Conservation (phyloP, 345 rosid genomes). For the Psidium friedrichsthalianum region DNA sequence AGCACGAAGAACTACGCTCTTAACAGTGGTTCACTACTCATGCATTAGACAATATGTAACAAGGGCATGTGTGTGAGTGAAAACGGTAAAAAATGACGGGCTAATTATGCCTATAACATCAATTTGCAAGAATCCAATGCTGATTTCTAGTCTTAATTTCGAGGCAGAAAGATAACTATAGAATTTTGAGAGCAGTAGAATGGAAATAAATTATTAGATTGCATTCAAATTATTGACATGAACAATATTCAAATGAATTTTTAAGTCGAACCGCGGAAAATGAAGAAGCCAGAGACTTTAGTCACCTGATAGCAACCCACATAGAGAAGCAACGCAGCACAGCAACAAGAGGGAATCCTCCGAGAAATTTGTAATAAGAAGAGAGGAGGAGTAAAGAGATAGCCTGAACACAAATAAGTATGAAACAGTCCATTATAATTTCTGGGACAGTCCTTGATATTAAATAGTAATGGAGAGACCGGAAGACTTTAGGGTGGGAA, state of each 20-base stretch:
- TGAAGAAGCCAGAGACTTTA: not conserved
- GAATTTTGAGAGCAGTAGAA: not conserved
- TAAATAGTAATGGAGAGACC: not conserved
- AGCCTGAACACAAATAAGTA: conserved; percentile 28
- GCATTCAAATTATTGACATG: not conserved
- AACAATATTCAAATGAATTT: not conserved
- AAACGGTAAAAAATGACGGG: not conserved
- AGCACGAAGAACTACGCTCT: not conserved
- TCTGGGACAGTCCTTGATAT: not conserved
- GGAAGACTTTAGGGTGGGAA: not conserved
- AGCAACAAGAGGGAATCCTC: conserved; percentile 54
- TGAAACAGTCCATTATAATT: not conserved
- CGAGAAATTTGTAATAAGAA: conserved; percentile 74
- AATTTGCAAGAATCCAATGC: not conserved
- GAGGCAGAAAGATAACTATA: not conserved
- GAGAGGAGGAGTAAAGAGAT: conserved; percentile 73
- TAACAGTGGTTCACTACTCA: not conserved
- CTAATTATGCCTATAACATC: not conserved
- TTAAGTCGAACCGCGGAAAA: not conserved
- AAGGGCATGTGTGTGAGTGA: not conserved
- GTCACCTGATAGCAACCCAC: conserved; percentile 94
- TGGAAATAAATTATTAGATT: not conserved
- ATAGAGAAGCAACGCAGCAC: conserved; percentile 77
- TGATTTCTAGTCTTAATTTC: not conserved
- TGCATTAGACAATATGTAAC: not conserved